phyloP scores from a whole-genome alignment of 2,329 filamentous ascomycete genomes.

The Colletotrichum sp. region DNA sequence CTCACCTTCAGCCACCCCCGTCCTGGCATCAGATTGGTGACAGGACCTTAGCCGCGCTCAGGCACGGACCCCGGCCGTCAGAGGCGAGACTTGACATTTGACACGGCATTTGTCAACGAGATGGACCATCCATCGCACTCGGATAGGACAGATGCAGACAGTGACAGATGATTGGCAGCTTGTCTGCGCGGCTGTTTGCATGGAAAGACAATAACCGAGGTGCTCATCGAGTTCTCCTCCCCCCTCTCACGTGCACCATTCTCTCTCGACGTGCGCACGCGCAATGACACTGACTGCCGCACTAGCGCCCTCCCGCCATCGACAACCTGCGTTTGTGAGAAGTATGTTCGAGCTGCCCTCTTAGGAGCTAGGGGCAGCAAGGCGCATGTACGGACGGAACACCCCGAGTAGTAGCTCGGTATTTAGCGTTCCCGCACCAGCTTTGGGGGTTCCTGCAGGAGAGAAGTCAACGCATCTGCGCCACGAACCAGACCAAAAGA shows the following conservation, averaged over 20 bases:
- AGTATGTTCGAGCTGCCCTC: not conserved
- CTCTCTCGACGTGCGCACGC: not conserved
- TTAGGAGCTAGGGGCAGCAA: not conserved
- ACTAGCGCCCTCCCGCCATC: not conserved
- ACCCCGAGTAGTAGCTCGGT: not conserved
- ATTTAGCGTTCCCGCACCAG: not conserved
- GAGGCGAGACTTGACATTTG: not conserved
- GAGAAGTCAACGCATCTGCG: not conserved
- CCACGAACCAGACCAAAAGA: not conserved
- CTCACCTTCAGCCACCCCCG: not conserved
- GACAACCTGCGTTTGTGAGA: not conserved
- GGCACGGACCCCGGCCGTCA: not conserved
- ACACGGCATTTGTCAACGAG: conserved; percentile 6
- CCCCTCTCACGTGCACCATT: not conserved
- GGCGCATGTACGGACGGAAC: conserved; percentile 2
- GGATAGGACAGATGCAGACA: not conserved
- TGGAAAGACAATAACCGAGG: not conserved
- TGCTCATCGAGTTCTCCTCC: not conserved
- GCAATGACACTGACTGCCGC: not conserved
- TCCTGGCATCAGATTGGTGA: not conserved
- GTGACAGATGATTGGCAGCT: not conserved
- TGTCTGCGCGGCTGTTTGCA: not conserved
- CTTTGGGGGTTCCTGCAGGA: not conserved
- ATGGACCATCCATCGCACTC: not conserved
- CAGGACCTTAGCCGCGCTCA: not conserved